Base-by-base conservation (phyloP, 352 stramenopile species). In the Pythium brassicae region DNA sequence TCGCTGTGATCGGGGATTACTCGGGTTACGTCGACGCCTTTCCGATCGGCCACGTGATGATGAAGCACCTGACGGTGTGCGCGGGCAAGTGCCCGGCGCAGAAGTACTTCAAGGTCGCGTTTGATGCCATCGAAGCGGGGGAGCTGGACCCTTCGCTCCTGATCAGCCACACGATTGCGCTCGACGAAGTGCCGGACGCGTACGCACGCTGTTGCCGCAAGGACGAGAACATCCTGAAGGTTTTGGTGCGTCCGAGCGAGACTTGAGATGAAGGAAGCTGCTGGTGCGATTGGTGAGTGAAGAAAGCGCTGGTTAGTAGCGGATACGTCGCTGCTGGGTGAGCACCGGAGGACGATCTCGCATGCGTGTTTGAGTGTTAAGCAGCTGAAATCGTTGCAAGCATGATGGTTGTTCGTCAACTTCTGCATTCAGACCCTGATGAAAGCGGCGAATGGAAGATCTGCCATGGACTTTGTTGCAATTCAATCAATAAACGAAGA, bases 221-320 rank as follows among this genome's bases (percentile, higher is more conserved):
- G 60, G 74, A 86, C 46, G 64, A 78, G 35, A 68, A 62, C 0
- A 85, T 71, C 39, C 35, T 90, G 54, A 90, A 90, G 59, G 78
- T 87, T 45, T 62, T 87, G 15, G 71, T 83, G 27, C 66, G 67
- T 43, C 76, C 76, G 23, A 65, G 75, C 26, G 52, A 76, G 26
- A 71, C 37, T 14, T 50, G 12, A 57, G 48, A 15, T 10, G 29
- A 10, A 35, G 29, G 29, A 35, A 35, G 29, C 5, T 10, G 29
- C 29, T 35, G 29, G 29, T 10, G 29, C 29, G 29, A 35, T 35
- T 35, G 29, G 29, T 35, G 29, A 35, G 29, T 35, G 29, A 10
- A 10, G 29, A 35, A 10, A 35, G 5, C 5, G 29, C 5, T 35
- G 29, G 29, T 35, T 4, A 35, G 29, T 35, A 10, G 29, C n/a